These are phyloP conservation scores for Sordariomycetes sp. DNA, from an alignment of 2,329 filamentous ascomycete species.

Conservation along the genomic window DNA sequence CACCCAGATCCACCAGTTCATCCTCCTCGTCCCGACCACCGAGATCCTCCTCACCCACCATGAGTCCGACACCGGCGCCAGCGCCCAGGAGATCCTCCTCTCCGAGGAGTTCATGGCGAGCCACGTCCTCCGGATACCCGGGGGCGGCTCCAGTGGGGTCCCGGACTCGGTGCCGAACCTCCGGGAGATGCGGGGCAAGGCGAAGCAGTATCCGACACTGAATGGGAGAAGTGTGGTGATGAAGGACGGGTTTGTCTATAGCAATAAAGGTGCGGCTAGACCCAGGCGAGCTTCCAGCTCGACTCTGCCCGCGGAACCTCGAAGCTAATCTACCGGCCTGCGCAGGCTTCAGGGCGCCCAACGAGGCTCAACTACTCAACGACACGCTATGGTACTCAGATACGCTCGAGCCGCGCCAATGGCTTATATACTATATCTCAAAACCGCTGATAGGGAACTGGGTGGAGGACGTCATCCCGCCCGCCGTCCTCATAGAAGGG, in stretches of 20 bases:
- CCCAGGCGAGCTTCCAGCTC: neutral
- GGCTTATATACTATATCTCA: constrained; percentile 95
- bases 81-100: constrained; percentile 69
- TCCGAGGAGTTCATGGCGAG: constrained; percentile 94
- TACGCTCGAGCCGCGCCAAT: constrained; percentile 79
- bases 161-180: constrained; percentile 39
- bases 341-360: constrained; percentile 79
- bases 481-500: constrained; percentile 47
- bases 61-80: constrained; percentile 73
- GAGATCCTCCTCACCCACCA: constrained; percentile 81
- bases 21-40: constrained; percentile 87
- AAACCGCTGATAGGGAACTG: constrained; percentile 74
- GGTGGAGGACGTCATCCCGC: constrained; percentile 63
- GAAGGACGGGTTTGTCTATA: constrained; percentile 87
- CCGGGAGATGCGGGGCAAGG: constrained; percentile 82
- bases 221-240: constrained; percentile 91
- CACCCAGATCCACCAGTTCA: constrained; percentile 80
- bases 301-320: neutral
- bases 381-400: constrained; percentile 86
- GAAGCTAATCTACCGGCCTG: neutral
- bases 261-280: constrained; percentile 69
- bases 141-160: constrained; percentile 31
- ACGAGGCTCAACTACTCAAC: constrained; percentile 75
- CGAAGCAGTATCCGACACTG: constrained; percentile 84
- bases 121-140: constrained; percentile 83